phyloP scores from a whole-genome alignment of 129 eudicot species.

The Flaveria trinervia region DNA sequence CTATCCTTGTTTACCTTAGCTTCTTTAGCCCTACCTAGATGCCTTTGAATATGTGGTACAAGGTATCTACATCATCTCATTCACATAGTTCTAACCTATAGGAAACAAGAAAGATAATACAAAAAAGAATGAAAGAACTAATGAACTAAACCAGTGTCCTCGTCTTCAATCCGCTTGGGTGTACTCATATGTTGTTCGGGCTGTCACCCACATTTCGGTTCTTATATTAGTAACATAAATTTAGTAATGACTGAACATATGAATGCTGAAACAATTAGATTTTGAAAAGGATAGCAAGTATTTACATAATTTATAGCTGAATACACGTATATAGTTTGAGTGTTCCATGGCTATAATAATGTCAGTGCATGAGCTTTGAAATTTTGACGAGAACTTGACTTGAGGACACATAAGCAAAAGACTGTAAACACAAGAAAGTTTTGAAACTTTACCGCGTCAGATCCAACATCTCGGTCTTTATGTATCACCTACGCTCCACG shows the following conservation, averaged over 20 bases:
- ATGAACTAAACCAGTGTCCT: neutral
- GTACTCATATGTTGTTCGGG: neutral
- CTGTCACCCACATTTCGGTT: neutral
- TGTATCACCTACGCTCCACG: neutral
- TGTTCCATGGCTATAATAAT: constrained; percentile 1
- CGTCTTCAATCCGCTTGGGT: neutral
- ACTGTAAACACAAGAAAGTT: neutral
- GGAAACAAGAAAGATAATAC: neutral
- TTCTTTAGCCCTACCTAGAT: constrained; percentile 18
- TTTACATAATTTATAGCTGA: neutral
- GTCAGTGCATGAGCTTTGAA: neutral
- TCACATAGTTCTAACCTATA: constrained; percentile 25
- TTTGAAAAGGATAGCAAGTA: neutral
- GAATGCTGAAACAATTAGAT: neutral
- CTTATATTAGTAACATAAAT: neutral
- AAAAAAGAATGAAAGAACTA: neutral
- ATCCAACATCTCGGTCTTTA: neutral
- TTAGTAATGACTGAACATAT: neutral
- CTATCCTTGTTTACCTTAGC: constrained; percentile 35
- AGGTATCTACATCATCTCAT: constrained; percentile 26
- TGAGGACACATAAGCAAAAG: neutral
- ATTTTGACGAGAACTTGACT: neutral
- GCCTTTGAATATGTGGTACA: constrained; percentile 34
- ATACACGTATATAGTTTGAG: neutral
- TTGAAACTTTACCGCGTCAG: neutral